Evolutionary conservation across 2,329 filamentous ascomycete species (phyloP), one percentile per base, ranked within the genome.

Genomic region (Fusarium chlamydosporum): DNA sequence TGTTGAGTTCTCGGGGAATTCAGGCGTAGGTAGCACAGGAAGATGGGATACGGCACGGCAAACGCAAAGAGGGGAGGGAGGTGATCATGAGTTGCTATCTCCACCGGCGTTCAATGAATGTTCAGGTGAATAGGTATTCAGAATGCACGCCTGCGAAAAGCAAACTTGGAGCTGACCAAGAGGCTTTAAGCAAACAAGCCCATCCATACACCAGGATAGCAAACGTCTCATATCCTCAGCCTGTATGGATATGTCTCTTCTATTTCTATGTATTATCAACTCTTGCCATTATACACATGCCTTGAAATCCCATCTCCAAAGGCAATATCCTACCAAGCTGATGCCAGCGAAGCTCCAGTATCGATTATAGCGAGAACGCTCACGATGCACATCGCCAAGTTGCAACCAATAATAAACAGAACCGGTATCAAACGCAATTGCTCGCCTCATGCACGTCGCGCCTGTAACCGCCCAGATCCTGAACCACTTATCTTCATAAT

Each of bases 251-350:
- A 51, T n/a, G 45, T 33, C 62, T 54, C 58, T 56, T 74, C 72
- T 74, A 74, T 73, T 59, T 72, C 65, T 74, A 72, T 71, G 50
- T 57, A 38, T 46, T 55, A 34, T 15, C 47, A 20, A 57, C 60
- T 65, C 58, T 57, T 69, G 40, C 40, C 60, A 64, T 69, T 53
- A 58, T 74, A 60, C 70, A 71, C 62, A 71, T 61, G 53, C 56
- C 63, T 57, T 58, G 50, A 51, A 64, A 56, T 56, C 56, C 55
- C 43, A 57, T 72, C 61, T 63, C 70, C 59, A 45, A 33, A 58
- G 51, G 60, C 56, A 42, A 58, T 55, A 64, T 40, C 47, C 43
- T 43, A 29, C 61, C 55, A 40, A 53, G 45, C 45, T 42, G 55
- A 58, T 38, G 33, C 46, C 16, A n/a, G 47, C 40, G 23, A 60